Evolutionary conservation across 2,329 filamentous ascomycete genomes (phyloP).

Genomic region (Penicillium fuscoglaucum): DNA sequence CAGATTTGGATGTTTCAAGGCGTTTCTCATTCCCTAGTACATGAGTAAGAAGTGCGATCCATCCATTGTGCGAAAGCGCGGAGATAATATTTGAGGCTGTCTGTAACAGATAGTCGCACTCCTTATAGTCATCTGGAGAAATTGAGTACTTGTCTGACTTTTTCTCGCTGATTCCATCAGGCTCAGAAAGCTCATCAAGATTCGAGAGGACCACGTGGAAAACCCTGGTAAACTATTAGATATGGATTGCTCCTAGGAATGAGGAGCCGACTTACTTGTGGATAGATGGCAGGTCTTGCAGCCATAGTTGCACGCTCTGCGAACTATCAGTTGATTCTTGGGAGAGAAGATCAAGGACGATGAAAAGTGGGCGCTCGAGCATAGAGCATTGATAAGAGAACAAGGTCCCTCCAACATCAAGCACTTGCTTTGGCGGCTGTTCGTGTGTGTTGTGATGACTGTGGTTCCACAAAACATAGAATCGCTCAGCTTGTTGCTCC

Average conservation of each 20-base stretch:
- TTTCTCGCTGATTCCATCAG: constrained; percentile 20
- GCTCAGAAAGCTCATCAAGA: constrained; percentile 35
- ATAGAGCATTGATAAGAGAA: constrained; percentile 55
- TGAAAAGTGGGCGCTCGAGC: constrained; percentile 75
- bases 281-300: constrained; percentile 59
- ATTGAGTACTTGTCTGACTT: constrained; percentile 49
- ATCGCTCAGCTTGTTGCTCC: constrained; percentile 40
- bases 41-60: constrained; percentile 68
- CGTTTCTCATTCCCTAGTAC: constrained; percentile 52
- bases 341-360: constrained; percentile 75
- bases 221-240: constrained; percentile 33
- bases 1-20: constrained; percentile 47
- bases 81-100: constrained; percentile 72
- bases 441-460: constrained; percentile 44
- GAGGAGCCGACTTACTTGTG: constrained; percentile 44
- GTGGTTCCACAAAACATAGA: constrained; percentile 47
- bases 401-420: constrained; percentile 31
- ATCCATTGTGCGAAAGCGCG: constrained; percentile 67
- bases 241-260: neutral
- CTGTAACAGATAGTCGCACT: constrained; percentile 75
- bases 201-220: constrained; percentile 40
- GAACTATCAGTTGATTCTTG: constrained; percentile 73
- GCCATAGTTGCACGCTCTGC: constrained; percentile 76
- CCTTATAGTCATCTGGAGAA: constrained; percentile 64
- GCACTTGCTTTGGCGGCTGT: constrained; percentile 34